Evolutionary conservation across 495 filamentous ascomycete genomes (phyloP).

Genomic region (Geopyxis carbonaria): DNA sequence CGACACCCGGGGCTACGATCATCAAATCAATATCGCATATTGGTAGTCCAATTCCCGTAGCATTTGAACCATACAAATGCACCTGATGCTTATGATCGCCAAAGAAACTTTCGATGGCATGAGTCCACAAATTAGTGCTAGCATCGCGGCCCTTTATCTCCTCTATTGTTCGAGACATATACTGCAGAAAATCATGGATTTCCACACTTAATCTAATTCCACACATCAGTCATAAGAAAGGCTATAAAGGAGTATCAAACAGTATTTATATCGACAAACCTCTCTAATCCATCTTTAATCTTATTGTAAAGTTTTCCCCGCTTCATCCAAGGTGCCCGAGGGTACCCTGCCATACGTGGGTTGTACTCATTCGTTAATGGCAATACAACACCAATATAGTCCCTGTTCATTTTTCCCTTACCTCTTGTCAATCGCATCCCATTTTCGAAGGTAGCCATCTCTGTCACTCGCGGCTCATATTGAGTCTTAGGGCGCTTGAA

Average conservation of each 20-base stretch:
- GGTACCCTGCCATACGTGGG: neutral
- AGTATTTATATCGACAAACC: neutral
- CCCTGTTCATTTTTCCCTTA: constrained; percentile 2
- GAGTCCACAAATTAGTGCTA: neutral
- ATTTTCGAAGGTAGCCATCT: neutral
- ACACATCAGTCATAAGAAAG: no score
- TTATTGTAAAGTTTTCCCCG: neutral
- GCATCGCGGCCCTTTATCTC: neutral
- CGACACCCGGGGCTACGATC: neutral
- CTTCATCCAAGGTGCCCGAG: neutral
- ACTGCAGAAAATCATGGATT: constrained; percentile 3
- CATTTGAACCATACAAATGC: constrained; percentile 3
- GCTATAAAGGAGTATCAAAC: neutral
- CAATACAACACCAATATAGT: constrained; percentile 6
- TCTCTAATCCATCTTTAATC: neutral
- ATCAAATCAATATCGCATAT: constrained; percentile 4
- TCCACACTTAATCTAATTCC: constrained; percentile 1
- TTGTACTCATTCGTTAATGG: neutral
- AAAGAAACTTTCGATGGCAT: neutral
- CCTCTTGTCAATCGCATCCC: constrained; percentile 4
- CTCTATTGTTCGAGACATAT: neutral
- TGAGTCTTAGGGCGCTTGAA: no score
- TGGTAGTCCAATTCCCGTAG: neutral
- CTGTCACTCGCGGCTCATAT: neutral
- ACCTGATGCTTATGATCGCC: neutral